These are phyloP conservation scores for Fusarium palustre DNA, from an alignment of 2,329 filamentous ascomycete genomes.

Conservation along the genomic window DNA sequence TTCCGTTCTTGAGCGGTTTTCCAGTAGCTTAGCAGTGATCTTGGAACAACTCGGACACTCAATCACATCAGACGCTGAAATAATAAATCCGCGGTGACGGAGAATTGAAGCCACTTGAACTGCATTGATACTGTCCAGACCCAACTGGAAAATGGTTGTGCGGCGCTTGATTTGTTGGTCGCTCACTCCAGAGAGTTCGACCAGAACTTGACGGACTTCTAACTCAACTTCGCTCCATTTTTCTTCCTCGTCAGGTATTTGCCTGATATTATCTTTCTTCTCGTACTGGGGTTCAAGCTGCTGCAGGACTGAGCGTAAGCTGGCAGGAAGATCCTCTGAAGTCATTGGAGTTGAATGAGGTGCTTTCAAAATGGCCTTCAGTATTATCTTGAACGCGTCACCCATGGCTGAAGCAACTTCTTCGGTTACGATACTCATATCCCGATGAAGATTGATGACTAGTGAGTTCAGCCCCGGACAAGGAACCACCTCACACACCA, in stretches of 20 bases:
- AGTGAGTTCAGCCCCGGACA: constrained; percentile 64
- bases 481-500: constrained; percentile 81
- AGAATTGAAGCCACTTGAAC: constrained; percentile 79
- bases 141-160: constrained; percentile 87
- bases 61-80: constrained; percentile 80
- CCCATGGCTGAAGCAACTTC: constrained; percentile 47
- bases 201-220: constrained; percentile 66
- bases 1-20: constrained; percentile 22
- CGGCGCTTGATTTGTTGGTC: constrained; percentile 63
- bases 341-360: constrained; percentile 46
- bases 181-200: constrained; percentile 67
- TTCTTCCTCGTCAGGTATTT: constrained; percentile 35
- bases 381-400: constrained; percentile 49
- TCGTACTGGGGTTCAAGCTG: constrained; percentile 40
- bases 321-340: constrained; percentile 40
- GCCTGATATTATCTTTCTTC: constrained; percentile 22
- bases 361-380: constrained; percentile 43
- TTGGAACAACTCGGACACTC: constrained; percentile 65
- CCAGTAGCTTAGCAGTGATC: constrained; percentile 50
- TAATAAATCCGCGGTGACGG: constrained; percentile 65
- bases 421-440: constrained; percentile 56
- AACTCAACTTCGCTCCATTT: constrained; percentile 65
- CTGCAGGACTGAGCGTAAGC: constrained; percentile 33
- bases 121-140: constrained; percentile 90
- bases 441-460: constrained; percentile 71